Percentiles rank a stretch among this genome's conserved stretches.
Evolutionary conservation across 805 yeast species (phyloP).

Genomic region (Candida palmyrensis): DNA sequence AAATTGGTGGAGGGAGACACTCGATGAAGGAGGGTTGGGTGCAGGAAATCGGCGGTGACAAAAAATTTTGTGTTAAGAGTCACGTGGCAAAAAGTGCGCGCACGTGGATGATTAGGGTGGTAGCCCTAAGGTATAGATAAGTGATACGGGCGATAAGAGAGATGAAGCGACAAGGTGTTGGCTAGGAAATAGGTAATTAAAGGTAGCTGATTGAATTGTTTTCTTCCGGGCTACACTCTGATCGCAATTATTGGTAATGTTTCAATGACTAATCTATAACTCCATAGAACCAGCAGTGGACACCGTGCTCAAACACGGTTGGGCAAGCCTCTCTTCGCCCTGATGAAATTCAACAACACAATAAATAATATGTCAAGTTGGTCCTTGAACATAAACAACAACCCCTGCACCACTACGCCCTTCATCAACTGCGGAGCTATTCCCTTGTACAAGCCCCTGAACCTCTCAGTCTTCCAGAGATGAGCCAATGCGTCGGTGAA

Average conservation of each 20-base stretch:
- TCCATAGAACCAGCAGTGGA: too few relatives aligned
- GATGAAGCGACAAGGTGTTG: too few relatives aligned
- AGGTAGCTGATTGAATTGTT: too few relatives aligned
- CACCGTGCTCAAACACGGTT: too few relatives aligned
- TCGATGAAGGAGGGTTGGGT: neutral
- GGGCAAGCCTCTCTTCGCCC: constrained; percentile 9
- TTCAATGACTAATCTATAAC: too few relatives aligned
- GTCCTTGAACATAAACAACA: constrained; percentile 77
- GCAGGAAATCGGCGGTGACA: constrained; percentile 1
- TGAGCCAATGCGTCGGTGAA: constrained; percentile 61
- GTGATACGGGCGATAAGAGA: too few relatives aligned
- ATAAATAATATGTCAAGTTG: constrained; percentile 45
- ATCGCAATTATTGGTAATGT: too few relatives aligned
- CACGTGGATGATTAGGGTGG: too few relatives aligned
- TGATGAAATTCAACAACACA: constrained; percentile 24
- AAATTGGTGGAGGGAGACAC: neutral
- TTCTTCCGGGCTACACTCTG: too few relatives aligned
- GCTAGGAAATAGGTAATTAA: too few relatives aligned
- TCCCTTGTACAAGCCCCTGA: constrained; percentile 71
- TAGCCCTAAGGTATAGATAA: too few relatives aligned
- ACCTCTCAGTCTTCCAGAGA: constrained; percentile 60
- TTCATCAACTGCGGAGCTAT: constrained; percentile 73
- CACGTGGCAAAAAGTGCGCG: too few relatives aligned
- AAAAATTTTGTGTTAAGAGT: constrained; percentile 2
- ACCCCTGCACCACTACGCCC: constrained; percentile 81